Percentiles rank a stretch among this genome's conserved stretches.
Evolutionary conservation across 1,284 basidiomycete species (phyloP).

Genomic region (Apiotrichum sp.): DNA sequence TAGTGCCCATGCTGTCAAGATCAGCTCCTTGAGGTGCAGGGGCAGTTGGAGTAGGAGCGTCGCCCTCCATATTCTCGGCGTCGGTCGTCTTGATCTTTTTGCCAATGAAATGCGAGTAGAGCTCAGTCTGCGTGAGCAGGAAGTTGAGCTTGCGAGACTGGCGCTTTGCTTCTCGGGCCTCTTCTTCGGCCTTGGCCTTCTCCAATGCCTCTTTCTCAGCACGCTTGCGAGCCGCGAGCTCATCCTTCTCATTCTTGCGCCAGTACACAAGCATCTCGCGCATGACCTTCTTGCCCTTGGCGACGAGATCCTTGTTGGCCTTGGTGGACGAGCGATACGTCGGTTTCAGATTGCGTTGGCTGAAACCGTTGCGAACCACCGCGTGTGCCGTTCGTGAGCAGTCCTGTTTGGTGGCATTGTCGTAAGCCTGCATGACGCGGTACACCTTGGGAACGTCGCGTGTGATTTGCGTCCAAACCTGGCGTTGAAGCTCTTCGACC

Average conservation of each 20-base stretch:
- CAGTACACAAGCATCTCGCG: conserved; percentile 83
- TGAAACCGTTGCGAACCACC: conserved; percentile 60
- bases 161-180: conserved; percentile 88
- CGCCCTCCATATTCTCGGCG: conserved; percentile 68
- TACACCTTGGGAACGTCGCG: conserved; percentile 81
- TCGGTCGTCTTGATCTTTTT: conserved; percentile 96
- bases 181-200: conserved; percentile 86
- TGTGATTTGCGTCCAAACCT: conserved; percentile 80
- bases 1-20: conserved; percentile 50
- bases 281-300: conserved; percentile 53
- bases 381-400: conserved; percentile 30
- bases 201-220: conserved; percentile 92
- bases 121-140: conserved; percentile 96
- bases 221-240: conserved; percentile 83
- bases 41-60: conserved; percentile 19
- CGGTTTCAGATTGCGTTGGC: conserved; percentile 72
- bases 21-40: conserved; percentile 29
- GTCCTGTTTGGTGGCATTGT: conserved; percentile 57
- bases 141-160: conserved; percentile 98
- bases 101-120: conserved; percentile 99
- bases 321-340: conserved; percentile 74
- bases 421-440: conserved; percentile 60
- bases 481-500: conserved; percentile 74
- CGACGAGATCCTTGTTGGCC: conserved; percentile 78
- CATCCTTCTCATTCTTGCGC: conserved; percentile 93